Percentiles rank a stretch among this genome's conserved stretches.
Conservation (phyloP, 192 early-diverging fungal genomes). For the Chytriomyces sp. region DNA sequence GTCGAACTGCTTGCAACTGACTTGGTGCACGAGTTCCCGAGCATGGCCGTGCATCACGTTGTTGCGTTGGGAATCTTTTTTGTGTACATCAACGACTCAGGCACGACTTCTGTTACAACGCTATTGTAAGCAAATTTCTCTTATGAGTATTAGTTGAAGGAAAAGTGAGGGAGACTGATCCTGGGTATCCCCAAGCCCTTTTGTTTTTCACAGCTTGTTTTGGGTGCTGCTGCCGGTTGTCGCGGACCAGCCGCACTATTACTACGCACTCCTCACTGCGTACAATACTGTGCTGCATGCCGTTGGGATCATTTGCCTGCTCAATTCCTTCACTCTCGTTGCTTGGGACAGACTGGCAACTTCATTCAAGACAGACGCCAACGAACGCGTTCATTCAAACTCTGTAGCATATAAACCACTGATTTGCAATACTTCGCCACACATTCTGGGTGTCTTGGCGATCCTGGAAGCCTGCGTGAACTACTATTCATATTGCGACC, state of each 20-base stretch:
- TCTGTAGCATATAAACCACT: not conserved
- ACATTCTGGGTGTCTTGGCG: slow-evolving; percentile 4
- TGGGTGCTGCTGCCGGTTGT: not conserved
- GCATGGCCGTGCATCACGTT: slow-evolving; percentile 1
- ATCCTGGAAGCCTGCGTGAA: slow-evolving; percentile 9
- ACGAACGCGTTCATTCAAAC: not conserved
- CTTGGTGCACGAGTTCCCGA: not conserved
- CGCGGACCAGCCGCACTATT: not conserved
- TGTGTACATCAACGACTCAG: not conserved
- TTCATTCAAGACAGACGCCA: not conserved
- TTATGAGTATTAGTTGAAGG: too few relatives aligned
- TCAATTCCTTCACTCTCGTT: slow-evolving; percentile 10
- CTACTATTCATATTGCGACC: slow-evolving; percentile 15
- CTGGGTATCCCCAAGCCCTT: too few relatives aligned
- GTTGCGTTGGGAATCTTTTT: slow-evolving; percentile 15
- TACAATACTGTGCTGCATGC: not conserved
- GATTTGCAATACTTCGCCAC: not conserved
- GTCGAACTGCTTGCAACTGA: not conserved
- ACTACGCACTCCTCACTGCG: not conserved
- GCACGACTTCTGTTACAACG: not conserved
- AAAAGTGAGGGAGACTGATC: too few relatives aligned
- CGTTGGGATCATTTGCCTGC: slow-evolving; percentile 2
- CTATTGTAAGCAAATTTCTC: not conserved
- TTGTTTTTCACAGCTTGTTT: not conserved
- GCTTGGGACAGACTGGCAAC: slow-evolving; percentile 3